Evolutionary conservation across 352 stramenopile species (phyloP).

Genomic region (Plasmopara viticola): DNA sequence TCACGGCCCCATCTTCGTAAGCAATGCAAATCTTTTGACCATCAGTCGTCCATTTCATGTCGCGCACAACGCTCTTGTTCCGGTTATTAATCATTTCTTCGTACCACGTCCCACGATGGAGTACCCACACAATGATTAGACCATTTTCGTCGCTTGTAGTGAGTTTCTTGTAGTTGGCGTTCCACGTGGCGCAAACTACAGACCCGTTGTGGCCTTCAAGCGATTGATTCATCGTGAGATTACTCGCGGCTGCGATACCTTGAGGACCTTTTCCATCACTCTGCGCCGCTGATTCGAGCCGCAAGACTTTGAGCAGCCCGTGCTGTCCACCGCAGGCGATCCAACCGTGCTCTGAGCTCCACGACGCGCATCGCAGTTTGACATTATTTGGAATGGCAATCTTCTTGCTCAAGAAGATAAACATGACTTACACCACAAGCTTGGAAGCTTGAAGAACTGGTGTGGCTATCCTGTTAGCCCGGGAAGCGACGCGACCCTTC

Average conservation of each 20-base stretch:
- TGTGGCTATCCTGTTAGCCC: background rate
- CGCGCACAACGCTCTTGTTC: conserved; percentile 90
- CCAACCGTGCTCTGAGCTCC: conserved; percentile 92
- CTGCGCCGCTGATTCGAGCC: conserved; percentile 73
- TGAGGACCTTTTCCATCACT: conserved; percentile 63
- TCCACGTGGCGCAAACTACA: conserved; percentile 91
- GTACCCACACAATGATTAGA: conserved; percentile 94
- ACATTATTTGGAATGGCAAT: conserved; percentile 93
- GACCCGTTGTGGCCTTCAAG: conserved; percentile 89
- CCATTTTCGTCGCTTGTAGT: conserved; percentile 93
- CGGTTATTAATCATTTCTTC: conserved; percentile 97
- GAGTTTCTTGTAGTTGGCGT: conserved; percentile 92
- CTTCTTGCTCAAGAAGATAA: conserved; percentile 94
- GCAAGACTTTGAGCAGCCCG: conserved; percentile 90
- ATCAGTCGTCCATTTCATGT: conserved; percentile 94
- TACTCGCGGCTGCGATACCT: conserved; percentile 82
- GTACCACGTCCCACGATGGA: conserved; percentile 92
- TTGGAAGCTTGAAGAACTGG: background rate
- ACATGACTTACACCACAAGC: conserved; percentile 54
- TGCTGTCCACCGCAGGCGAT: conserved; percentile 92
- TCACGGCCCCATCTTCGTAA: conserved; percentile 92
- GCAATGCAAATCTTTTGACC: conserved; percentile 94
- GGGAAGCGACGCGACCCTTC: conserved; percentile 21
- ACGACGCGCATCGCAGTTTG: conserved; percentile 86
- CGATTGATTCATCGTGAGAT: conserved; percentile 94